Evolutionary conservation across 352 stramenopile genomes (phyloP).

Genomic region (Globisporangium mamillatum): DNA sequence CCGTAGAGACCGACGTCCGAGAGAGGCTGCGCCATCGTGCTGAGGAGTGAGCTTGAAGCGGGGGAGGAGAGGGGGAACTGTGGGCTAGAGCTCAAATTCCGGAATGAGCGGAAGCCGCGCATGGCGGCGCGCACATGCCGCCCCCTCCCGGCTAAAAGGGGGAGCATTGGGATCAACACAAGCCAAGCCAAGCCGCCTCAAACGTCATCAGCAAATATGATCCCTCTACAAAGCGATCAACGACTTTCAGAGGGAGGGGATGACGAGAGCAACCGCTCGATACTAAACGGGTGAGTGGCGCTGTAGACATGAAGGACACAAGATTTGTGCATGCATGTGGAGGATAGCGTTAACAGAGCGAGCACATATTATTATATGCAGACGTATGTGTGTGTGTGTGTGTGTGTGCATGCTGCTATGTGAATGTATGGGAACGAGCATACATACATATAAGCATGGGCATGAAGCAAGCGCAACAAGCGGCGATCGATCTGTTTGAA

Average conservation of each 20-base stretch:
- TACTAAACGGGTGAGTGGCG: background rate
- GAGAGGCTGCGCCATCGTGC: conserved; percentile 44
- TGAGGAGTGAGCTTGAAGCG: background rate
- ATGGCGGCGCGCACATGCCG: background rate
- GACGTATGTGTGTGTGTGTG: background rate
- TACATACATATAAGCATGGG: background rate
- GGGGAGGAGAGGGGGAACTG: conserved; percentile 14
- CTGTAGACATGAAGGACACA: conserved; percentile 1
- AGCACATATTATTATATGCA: background rate
- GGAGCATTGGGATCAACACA: background rate
- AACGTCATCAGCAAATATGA: conserved; percentile 1
- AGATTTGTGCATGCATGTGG: background rate
- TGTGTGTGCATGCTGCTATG: background rate
- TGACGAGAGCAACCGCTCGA: conserved; percentile 4
- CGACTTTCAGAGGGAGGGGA: conserved; percentile 2
- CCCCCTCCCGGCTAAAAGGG: background rate
- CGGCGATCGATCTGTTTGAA: background rate
- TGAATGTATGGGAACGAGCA: background rate
- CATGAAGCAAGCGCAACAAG: background rate
- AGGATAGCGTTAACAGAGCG: background rate
- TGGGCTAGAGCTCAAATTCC: conserved; percentile 26
- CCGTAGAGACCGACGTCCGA: conserved; percentile 89
- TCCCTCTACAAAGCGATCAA: conserved; percentile 19
- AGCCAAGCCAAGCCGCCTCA: too few relatives aligned
- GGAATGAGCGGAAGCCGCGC: conserved; percentile 22